phyloP scores from a whole-genome alignment of 2,329 filamentous ascomycete species.

The Phyllosticta paracitricarpa region DNA sequence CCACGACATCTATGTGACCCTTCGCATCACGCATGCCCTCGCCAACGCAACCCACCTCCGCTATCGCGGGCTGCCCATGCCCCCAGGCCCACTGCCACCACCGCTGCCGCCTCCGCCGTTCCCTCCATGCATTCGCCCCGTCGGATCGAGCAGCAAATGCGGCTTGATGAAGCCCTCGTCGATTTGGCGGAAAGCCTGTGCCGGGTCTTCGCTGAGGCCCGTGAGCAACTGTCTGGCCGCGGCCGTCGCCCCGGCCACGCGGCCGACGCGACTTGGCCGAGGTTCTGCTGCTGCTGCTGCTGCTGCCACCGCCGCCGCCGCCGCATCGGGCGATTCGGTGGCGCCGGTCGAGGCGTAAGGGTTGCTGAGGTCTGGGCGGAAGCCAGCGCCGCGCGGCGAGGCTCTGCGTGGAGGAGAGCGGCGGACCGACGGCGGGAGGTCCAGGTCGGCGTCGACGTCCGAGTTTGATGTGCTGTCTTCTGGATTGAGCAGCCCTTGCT shows the following conservation, averaged over 20 bases:
- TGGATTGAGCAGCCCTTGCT: conserved; percentile 46
- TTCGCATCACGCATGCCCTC: neutral
- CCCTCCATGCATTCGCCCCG: conserved; percentile 15
- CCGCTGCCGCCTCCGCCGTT: conserved; percentile 2
- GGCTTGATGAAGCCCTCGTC: conserved; percentile 97
- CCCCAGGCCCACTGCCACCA: neutral
- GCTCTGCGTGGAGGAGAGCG: conserved; percentile 31
- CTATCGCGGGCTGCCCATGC: neutral
- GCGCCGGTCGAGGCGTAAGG: neutral
- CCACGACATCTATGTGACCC: neutral
- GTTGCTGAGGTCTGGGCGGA: neutral
- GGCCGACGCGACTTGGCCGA: conserved; percentile 13
- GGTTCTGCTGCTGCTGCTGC: neutral
- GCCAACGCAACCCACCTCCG: neutral
- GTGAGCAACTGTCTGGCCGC: conserved; percentile 73
- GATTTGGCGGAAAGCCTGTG: conserved; percentile 79
- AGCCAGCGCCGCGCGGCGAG: conserved; percentile 20
- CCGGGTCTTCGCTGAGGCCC: conserved; percentile 72
- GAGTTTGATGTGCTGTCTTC: conserved; percentile 37
- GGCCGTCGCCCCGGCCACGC: conserved; percentile 57
- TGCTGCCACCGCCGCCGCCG: neutral
- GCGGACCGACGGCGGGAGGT: conserved; percentile 48
- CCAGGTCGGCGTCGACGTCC: conserved; percentile 43
- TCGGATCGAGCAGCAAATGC: conserved; percentile 66
- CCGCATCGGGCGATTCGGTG: conserved; percentile 6